Base-by-base conservation (phyloP, 2,329 filamentous ascomycete genomes). In the Didymella lethalis region DNA sequence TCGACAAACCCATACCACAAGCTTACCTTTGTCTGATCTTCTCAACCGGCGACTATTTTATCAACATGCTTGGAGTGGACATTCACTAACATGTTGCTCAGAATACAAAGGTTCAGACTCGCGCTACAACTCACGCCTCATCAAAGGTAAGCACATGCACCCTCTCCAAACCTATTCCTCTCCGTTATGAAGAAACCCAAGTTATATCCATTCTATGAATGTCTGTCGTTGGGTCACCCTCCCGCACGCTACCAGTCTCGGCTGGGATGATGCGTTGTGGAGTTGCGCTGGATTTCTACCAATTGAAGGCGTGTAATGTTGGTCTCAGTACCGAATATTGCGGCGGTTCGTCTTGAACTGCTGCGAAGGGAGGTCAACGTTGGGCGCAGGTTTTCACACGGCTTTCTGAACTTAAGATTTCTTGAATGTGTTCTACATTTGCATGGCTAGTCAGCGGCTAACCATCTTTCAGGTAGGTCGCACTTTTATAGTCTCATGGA, bases 221-320 rank as follows among this genome's bases (percentile, higher is more conserved):
- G 82, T 84, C 69, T 78, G 79, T 80, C 76, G 82, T 88, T 88
- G 82, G 90, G 87, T 85, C 85, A 87, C 85, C 81, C 90, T 91
- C 84, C 85, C 88, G 77, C 86, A 90, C 88, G 85, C 76, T 81
- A 92, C 86, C 72, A 66, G 76, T 61, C 59, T 77, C 69, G 77
- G 73, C 72, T 78, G 83, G 81, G 78, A 91, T 83, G 89, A 91
- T 78, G 75, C 84, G 89, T 91, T 88, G 89, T 91, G 88, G 86
- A 91, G 89, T 90, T 86, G 80, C 75, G 75, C 69, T 73, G 73
- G 67, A 71, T 68, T 65, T 64, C 74, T 64, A 73, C 66, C 66
- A 66, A 66, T 31, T 60, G 52, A 86, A 80, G 75, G 77, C 75
- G 71, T 71, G 69, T 78, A 71, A 79, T 80, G 78, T 80, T 80